Percentiles rank a stretch among this genome's conserved stretches.
phyloP scores from a whole-genome alignment of 768 basidiomycete species.

The Cyclocybe cylindracea region DNA sequence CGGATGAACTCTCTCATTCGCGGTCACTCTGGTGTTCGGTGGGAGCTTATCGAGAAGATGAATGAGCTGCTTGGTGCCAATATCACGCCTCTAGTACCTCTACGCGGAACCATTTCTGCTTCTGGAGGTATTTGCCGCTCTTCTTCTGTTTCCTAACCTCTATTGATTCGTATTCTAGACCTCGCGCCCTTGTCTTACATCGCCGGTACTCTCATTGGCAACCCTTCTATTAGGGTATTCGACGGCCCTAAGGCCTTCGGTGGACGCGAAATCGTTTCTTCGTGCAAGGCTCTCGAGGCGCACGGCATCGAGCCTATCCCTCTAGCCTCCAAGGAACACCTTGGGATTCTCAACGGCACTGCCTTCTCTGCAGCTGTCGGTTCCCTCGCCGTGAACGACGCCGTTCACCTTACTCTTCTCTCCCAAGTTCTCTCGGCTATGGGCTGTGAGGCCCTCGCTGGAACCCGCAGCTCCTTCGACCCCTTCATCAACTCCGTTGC shows the following conservation, averaged over 20 bases:
- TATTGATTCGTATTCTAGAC: constrained; percentile 41
- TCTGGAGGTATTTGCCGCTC: constrained; percentile 60
- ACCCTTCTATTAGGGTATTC: constrained; percentile 76
- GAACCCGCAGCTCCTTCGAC: constrained; percentile 70
- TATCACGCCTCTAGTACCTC: constrained; percentile 78
- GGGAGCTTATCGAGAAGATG: constrained; percentile 81
- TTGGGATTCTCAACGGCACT: constrained; percentile 84
- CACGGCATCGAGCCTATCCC: constrained; percentile 66
- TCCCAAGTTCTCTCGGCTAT: constrained; percentile 79
- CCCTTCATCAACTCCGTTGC: constrained; percentile 77
- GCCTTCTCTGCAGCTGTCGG: constrained; percentile 84
- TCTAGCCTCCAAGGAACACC: constrained; percentile 75
- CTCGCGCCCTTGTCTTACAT: constrained; percentile 82
- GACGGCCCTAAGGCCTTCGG: constrained; percentile 51
- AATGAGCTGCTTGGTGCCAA: constrained; percentile 67
- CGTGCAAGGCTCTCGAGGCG: constrained; percentile 55
- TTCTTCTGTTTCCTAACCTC: constrained; percentile 5
- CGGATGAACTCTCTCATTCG: constrained; percentile 89
- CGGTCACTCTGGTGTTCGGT: constrained; percentile 85
- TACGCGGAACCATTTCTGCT: constrained; percentile 82
- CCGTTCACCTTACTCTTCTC: constrained; percentile 64
- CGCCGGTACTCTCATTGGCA: constrained; percentile 78
- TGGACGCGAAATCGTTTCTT: constrained; percentile 52
- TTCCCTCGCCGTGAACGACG: constrained; percentile 70
- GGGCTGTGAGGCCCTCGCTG: constrained; percentile 81